Evolutionary conservation across 1,284 basidiomycete species (phyloP), one percentile per base, ranked within the genome.

Genomic region (Apiotrichum laibachii): DNA sequence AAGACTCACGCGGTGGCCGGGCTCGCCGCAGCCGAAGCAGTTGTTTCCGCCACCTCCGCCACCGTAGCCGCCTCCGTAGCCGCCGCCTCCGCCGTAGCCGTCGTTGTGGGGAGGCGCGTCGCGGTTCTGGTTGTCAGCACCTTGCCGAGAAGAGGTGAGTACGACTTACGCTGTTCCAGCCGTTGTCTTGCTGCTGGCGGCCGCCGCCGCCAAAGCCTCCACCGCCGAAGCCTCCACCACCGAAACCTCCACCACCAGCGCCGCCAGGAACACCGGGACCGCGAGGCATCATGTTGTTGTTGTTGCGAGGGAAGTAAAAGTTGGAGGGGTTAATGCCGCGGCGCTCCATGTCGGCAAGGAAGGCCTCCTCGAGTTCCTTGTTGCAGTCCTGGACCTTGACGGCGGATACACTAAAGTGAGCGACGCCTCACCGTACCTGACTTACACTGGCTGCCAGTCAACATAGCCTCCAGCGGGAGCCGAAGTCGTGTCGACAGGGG

Each of bases 1-100:
- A 45, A 13, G 11, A 47, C 63, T 57, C n/a, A 65, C 63, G 49
- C 55, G 52, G 33, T 66, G 64, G 5, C 64, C 64, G 8, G 21
- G 21, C 26, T 63, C 54, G n/a, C 59, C 53, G 45, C 64, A 65
- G 52, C 50, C 53, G 19, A 35, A 56, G 52, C 64, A 65, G 34
- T 45, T 5, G 11, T 59, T 59, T 15, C 45, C 44, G 15, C 62
- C 52, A 31, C 56, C 35, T 22, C 44, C 35, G 42, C 55, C 44
- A 11, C 34, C 42, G 43, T 11, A 19, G 34, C 16, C 43, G 19
- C 42, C 43, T 1, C 26, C 43, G 26, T 8, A 39, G 42, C 21
- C 19, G 19, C 43, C 48, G 12, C 48, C 37, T 26, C 46, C 19
- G 31, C 15, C 2, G 26, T 7, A 5, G 13, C 45, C 45, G 13